A percentile compares a stretch with the other conserved stretches of the same genome.
These are phyloP conservation scores for Musa schizocarpa DNA, from an alignment of 176 grass and related monocot genomes.

Conservation along the genomic window DNA sequence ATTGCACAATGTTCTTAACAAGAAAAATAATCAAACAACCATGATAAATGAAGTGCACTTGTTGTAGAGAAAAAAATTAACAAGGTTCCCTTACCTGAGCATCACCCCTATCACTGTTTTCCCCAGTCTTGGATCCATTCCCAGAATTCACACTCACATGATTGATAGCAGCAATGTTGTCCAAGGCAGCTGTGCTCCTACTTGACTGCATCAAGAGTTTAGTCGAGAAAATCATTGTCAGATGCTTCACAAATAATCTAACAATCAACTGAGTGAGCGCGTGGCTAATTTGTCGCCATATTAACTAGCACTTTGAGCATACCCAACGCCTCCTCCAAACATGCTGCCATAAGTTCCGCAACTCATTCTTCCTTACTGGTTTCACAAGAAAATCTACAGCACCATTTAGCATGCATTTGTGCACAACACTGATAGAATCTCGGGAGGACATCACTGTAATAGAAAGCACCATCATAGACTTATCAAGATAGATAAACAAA, in stretches of 20 bases:
- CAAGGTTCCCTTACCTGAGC: constrained; percentile 51
- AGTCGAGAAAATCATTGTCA: too few relatives aligned
- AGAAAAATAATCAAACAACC: background rate
- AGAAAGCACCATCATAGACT: background rate
- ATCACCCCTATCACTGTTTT: constrained; percentile 51
- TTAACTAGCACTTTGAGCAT: constrained; percentile 31
- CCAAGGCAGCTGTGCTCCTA: constrained; percentile 52
- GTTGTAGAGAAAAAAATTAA: too few relatives aligned
- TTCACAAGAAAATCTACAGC: constrained; percentile 94
- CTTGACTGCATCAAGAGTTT: constrained; percentile 43
- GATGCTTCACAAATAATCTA: background rate
- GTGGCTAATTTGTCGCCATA: background rate
- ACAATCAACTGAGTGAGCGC: background rate
- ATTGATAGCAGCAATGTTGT: constrained; percentile 65
- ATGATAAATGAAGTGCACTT: background rate
- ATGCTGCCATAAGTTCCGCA: constrained; percentile 95
- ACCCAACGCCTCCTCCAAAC: constrained; percentile 90
- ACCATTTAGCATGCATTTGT: constrained; percentile 93
- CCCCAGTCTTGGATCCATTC: constrained; percentile 46
- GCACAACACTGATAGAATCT: constrained; percentile 87
- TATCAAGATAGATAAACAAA: background rate
- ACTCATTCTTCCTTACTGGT: constrained; percentile 85
- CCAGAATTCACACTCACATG: constrained; percentile 55
- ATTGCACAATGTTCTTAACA: background rate
- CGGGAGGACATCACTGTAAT: constrained; percentile 83